phyloP scores from a whole-genome alignment of 768 basidiomycete genomes.

The Rossbeevera mucosa region DNA sequence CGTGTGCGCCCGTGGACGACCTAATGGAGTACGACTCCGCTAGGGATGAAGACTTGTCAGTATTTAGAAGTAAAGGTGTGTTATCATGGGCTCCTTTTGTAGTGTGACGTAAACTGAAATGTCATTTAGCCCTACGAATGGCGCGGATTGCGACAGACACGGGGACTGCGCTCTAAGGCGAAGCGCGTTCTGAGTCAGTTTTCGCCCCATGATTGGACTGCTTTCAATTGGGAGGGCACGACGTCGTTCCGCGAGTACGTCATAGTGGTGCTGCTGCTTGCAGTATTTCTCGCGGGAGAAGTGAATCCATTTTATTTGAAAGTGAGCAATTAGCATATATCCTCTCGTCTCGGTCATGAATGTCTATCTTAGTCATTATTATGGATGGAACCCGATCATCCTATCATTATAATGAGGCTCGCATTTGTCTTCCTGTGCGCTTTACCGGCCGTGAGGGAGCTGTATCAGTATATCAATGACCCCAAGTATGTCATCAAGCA shows the following conservation, averaged over 20 bases:
- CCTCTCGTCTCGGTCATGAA: constrained; percentile 26
- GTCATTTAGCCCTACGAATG: constrained; percentile 68
- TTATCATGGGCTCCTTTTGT: background rate
- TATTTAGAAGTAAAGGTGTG: constrained; percentile 82
- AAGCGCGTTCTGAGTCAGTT: constrained; percentile 78
- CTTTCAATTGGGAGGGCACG: constrained; percentile 83
- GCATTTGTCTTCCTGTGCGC: constrained; percentile 80
- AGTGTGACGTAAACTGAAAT: background rate
- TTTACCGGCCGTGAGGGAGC: constrained; percentile 79
- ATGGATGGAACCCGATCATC: constrained; percentile 91
- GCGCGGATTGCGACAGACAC: constrained; percentile 77
- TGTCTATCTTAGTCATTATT: constrained; percentile 42
- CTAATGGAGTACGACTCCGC: constrained; percentile 8
- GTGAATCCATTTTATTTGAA: constrained; percentile 87
- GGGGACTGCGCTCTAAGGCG: constrained; percentile 74
- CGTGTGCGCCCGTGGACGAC: constrained; percentile 8
- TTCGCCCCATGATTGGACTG: constrained; percentile 83
- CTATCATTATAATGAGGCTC: constrained; percentile 68
- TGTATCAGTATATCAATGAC: constrained; percentile 79
- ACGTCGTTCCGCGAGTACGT: constrained; percentile 72
- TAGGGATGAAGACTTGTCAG: constrained; percentile 84
- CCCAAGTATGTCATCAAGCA: constrained; percentile 52
- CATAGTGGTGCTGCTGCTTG: constrained; percentile 68
- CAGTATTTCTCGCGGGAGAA: constrained; percentile 79
- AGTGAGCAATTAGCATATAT: constrained; percentile 37